A percentile compares a stretch with the other conserved stretches of the same genome.
phyloP scores from a whole-genome alignment of 2,329 filamentous ascomycete species.

The Phaeosphaeria sp. region DNA sequence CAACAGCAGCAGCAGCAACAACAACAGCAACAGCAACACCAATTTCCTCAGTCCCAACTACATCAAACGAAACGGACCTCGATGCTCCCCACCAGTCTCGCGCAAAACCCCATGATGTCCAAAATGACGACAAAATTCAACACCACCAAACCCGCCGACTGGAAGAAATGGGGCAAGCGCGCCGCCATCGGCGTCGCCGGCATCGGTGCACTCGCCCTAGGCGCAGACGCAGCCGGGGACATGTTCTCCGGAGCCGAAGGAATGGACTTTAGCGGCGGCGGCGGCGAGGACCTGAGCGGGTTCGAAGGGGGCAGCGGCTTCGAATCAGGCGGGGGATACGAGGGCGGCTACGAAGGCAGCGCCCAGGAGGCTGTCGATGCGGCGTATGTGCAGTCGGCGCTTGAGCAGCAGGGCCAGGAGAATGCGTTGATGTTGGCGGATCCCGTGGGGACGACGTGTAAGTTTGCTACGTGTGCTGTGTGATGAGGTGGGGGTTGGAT shows the following conservation, averaged over 20 bases:
- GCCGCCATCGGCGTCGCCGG: slow-evolving; percentile 14
- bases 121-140: slow-evolving; percentile 10
- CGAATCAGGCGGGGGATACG: neutral
- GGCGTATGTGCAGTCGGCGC: neutral
- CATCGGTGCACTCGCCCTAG: slow-evolving; percentile 11
- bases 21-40: neutral
- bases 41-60: too few species aligned
- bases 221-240: slow-evolving; percentile 9
- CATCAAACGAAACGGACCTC: neutral
- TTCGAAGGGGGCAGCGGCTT: neutral
- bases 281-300: neutral
- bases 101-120: slow-evolving; percentile 4
- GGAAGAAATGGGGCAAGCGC: slow-evolving; percentile 16
- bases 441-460: slow-evolving; percentile 12
- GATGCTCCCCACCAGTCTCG: slow-evolving; percentile 2
- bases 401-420: slow-evolving; percentile 10
- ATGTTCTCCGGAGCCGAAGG: slow-evolving; percentile 1
- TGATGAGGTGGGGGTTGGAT: too few species aligned
- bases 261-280: slow-evolving; percentile 1
- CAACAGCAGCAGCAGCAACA: neutral
- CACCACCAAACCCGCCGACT: slow-evolving; percentile 4
- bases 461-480: slow-evolving; percentile 3
- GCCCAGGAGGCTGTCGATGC: too few species aligned
- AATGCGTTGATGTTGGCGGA: slow-evolving; percentile 11
- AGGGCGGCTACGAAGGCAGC: neutral